Evolutionary conservation across 257 asterid genomes (phyloP), one percentile per base, ranked within the genome.

Genomic region (Solanum arcanum): DNA sequence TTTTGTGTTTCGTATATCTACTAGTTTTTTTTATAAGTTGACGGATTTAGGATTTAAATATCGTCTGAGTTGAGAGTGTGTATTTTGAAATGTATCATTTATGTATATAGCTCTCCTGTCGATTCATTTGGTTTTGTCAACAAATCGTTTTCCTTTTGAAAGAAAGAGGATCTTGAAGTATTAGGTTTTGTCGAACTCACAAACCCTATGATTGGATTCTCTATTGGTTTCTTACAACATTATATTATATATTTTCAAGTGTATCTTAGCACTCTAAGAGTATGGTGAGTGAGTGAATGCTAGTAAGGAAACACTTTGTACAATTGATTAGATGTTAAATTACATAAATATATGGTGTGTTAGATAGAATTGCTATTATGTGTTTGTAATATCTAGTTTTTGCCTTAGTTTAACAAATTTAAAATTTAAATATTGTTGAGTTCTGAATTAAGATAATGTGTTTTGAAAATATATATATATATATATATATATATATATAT

Each of bases 11-110:
- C 7, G 20, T 70, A 33, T 70, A 70, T 33, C 60, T 49, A 15
- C 8, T 70, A 31, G n/a, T 11, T 33, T 70, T 7, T 6, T 33
- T 1, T 1, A 0, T 27, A 3, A 27, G 4, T 25, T 14, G 42
- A 31, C 0, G 2, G n/a, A 31, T 31, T 70, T 11, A 31, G 10
- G 8, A 70, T 16, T 31, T 16, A 15, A 70, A 7, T 20, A 31
- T 0, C 9, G 0, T 29, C 6, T 69, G 41, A 69, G 6, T 29
- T 29, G 12, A 29, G 42, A 75, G 35, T 5, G 56, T 6, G 18
- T 1, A 4, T 39, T 74, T 41, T 74, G 20, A 74, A 37, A 35
- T 73, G 29, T 73, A 37, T 31, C 31, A 31, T 31, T 31, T 31
- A 31, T 31, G 31, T 68, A 7, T 2, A 27, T 31, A 31, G 25